These are phyloP conservation scores for Fremontodendron californicum DNA, from an alignment of 345 rosid genomes.

Conservation along the genomic window DNA sequence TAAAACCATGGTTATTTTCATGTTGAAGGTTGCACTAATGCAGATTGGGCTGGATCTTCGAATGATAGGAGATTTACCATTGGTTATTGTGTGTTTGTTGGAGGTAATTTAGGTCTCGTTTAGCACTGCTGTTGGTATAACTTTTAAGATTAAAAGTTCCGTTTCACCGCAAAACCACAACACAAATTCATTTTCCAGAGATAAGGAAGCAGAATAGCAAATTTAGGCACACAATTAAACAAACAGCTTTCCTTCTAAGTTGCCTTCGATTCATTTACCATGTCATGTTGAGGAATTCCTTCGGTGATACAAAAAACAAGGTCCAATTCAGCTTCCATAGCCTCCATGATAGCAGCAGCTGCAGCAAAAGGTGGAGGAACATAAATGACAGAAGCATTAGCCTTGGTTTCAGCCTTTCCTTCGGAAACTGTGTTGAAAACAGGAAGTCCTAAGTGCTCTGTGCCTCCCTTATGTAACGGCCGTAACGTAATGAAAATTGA, in stretches of 20 bases:
- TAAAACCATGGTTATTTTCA: no score
- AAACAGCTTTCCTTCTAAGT: neutral
- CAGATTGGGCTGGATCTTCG: no score
- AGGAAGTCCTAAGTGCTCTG: slow-evolving; percentile 90
- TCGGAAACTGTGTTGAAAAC: slow-evolving; percentile 88
- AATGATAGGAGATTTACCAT: no score
- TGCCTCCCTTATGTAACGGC: no score
- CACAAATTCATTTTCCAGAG: neutral
- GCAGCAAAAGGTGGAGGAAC: slow-evolving; percentile 98
- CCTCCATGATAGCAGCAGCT: slow-evolving; percentile 93
- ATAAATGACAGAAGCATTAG: slow-evolving; percentile 87
- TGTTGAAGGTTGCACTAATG: no score
- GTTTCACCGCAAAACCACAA: slow-evolving; percentile 5
- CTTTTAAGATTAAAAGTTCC: no score
- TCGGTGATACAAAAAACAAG: slow-evolving; percentile 89
- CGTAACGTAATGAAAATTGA: no score
- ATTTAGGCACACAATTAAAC: neutral
- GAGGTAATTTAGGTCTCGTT: no score
- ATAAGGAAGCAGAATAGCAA: neutral
- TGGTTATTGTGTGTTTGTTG: no score
- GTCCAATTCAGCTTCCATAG: slow-evolving; percentile 80
- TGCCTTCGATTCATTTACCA: no score
- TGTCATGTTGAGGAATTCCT: slow-evolving; percentile 96
- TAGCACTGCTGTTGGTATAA: no score
- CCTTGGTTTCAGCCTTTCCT: slow-evolving; percentile 89